These are phyloP conservation scores for Ogataea hybrid DNA, from an alignment of 1,139 yeast species.

Conservation along the genomic window DNA sequence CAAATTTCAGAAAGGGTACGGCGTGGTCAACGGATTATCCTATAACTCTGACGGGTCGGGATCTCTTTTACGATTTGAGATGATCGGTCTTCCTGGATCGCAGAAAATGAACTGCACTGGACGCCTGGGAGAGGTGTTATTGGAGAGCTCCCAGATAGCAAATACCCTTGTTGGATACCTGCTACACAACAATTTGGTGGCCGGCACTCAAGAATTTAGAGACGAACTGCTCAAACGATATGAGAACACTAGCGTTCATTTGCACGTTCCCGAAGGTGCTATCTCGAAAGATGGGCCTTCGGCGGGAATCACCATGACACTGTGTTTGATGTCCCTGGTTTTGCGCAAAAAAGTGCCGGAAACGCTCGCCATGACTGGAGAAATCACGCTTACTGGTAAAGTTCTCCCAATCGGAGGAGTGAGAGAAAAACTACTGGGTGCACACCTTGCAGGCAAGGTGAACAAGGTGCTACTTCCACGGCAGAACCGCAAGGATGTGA, in stretches of 20 bases:
- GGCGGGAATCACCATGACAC: slow-evolving; percentile 89
- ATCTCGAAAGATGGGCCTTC: slow-evolving; percentile 91
- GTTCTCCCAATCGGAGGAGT: slow-evolving; percentile 90
- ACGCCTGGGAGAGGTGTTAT: slow-evolving; percentile 75
- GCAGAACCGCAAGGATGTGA: slow-evolving; percentile 67
- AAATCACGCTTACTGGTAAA: slow-evolving; percentile 81
- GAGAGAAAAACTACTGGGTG: slow-evolving; percentile 81
- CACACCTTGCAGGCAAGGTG: slow-evolving; percentile 68
- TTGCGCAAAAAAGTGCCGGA: slow-evolving; percentile 65
- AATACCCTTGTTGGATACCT: slow-evolving; percentile 70
- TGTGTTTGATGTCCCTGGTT: slow-evolving; percentile 72
- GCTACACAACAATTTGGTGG: slow-evolving; percentile 34
- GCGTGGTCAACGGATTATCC: slow-evolving; percentile 88
- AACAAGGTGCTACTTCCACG: slow-evolving; percentile 66
- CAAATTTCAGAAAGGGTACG: slow-evolving; percentile 45
- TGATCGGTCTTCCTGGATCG: slow-evolving; percentile 60
- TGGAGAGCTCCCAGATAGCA: slow-evolving; percentile 83
- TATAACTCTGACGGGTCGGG: slow-evolving; percentile 90
- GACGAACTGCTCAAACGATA: slow-evolving; percentile 40
- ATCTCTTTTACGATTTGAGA: slow-evolving; percentile 76
- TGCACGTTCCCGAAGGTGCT: slow-evolving; percentile 91
- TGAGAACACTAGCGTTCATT: slow-evolving; percentile 62
- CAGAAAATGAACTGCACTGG: slow-evolving; percentile 51
- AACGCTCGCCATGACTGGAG: slow-evolving; percentile 90
- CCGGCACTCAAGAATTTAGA: slow-evolving; percentile 15